Conservation (phyloP, 2,329 filamentous ascomycete genomes). For the Aspergillus texensis region DNA sequence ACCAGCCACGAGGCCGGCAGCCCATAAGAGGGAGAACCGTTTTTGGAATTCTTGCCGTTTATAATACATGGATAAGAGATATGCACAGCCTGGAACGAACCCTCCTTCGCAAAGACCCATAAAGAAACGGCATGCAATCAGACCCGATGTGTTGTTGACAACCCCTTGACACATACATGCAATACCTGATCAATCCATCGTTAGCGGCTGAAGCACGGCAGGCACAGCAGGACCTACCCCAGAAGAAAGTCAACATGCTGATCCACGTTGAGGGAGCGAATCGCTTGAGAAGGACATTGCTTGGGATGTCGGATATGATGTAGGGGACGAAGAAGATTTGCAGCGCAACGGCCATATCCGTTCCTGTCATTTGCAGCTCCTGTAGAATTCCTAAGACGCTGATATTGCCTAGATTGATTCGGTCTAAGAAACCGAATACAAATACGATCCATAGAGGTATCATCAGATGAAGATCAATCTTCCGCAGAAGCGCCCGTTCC, state of each 20-base stretch:
- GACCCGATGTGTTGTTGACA: slow-evolving; percentile 29
- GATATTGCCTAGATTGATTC: no score
- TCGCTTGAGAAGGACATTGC: no score
- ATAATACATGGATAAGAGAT: slow-evolving; percentile 40
- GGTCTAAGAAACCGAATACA: no score
- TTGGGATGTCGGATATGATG: no score
- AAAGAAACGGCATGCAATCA: slow-evolving; percentile 34
- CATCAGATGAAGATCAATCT: no score
- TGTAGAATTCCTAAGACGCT: no score
- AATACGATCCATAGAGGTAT: no score
- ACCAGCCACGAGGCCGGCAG: slow-evolving; percentile 23
- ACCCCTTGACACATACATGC: slow-evolving; percentile 35
- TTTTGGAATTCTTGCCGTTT: slow-evolving; percentile 41
- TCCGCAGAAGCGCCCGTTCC: no score
- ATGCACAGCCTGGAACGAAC: slow-evolving; percentile 15
- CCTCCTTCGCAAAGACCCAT: slow-evolving; percentile 23
- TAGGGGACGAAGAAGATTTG: no score
- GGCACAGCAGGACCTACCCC: slow-evolving; percentile 17
- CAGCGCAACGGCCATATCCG: no score
- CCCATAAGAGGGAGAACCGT: slow-evolving; percentile 38
- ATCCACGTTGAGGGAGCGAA: no score
- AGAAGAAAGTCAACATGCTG: slow-evolving; percentile 21
- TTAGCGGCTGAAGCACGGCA: background rate
- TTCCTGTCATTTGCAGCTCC: no score
- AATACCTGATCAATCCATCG: slow-evolving; percentile 18